Base-by-base conservation (phyloP, 768 basidiomycete species). In the Pholiota microspora region DNA sequence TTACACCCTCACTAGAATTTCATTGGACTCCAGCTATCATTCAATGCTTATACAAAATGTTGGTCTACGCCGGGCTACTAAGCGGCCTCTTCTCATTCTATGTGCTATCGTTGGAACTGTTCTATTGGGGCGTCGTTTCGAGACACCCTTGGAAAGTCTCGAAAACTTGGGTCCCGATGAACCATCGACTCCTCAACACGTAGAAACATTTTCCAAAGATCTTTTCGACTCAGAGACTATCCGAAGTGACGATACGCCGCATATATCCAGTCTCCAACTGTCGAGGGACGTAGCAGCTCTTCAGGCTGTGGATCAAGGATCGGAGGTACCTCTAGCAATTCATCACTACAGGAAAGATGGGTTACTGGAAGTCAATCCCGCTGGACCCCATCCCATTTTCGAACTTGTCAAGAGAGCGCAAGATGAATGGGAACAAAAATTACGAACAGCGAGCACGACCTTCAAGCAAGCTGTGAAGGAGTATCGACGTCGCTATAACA, bases 371-470 rank as follows among this genome's bases (percentile, higher is more conserved):
- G 74, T 76, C 50, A 74, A 74, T 42, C 65, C 69, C 7, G 54
- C 64, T 3, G 77, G 72, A 1, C 62, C 68, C 3, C 92, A 97
- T 67, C 95, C 94, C 2, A 94, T 96, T 49, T 78, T 86, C 28
- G 80, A 81, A 40, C 80, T 96, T 57, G 85, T 96, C 65, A 72
- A 73, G 2, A 79, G 84, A 3, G 93, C 90, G 0, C 89, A 91
- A 66, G 67, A 65, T 15, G 78, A 79, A 27, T 96, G 89, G 78
- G 72, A 78, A 10, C 65, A 66, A 1, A 78, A 86, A 60, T 71
- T 93, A 23, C 70, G 73, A 7, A 72, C 71, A 51, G 90, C 95
- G 60, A 92, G 89, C 69, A 83, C 76, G 60, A 88, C 88, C 0
- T 73, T 97, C n/a, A 72, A 74, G 27, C 77, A 87, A 51, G 94